phyloP scores from a whole-genome alignment of 371 early-diverging fungal genomes.

The Parasitella parasitica region DNA sequence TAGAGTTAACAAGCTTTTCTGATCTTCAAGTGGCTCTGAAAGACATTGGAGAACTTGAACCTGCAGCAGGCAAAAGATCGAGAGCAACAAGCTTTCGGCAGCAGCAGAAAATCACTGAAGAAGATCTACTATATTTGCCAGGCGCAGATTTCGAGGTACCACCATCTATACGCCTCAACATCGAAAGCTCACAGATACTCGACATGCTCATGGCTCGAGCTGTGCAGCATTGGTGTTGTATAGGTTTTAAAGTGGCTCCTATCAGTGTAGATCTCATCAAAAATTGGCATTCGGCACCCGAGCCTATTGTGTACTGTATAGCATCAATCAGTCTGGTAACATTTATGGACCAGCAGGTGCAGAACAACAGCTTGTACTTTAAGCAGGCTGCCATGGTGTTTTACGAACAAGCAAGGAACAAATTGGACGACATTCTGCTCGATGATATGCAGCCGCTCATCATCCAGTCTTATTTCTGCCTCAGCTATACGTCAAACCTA shows the following conservation, averaged over 20 bases:
- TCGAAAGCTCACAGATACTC: slow-evolving; percentile 17
- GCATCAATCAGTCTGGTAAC: slow-evolving; percentile 31
- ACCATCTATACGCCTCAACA: slow-evolving; percentile 7
- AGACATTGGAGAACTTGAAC: slow-evolving; percentile 9
- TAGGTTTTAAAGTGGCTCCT: slow-evolving; percentile 29
- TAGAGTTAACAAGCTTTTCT: slow-evolving; percentile 15
- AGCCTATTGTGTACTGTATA: slow-evolving; percentile 26
- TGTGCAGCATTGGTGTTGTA: slow-evolving; percentile 30
- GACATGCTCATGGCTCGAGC: slow-evolving; percentile 25
- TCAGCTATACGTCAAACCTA: slow-evolving; percentile 33
- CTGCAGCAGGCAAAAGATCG: neutral
- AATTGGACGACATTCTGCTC: slow-evolving; percentile 26
- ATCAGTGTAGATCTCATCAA: slow-evolving; percentile 15
- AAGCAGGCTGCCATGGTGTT: slow-evolving; percentile 27
- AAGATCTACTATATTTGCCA: neutral
- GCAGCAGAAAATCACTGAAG: slow-evolving; percentile 7
- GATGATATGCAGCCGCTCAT: slow-evolving; percentile 26
- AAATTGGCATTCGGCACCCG: slow-evolving; percentile 20
- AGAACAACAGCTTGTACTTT: slow-evolving; percentile 3
- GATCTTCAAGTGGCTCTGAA: slow-evolving; percentile 16
- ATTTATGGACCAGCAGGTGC: slow-evolving; percentile 13
- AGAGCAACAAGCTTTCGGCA: neutral
- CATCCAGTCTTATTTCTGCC: slow-evolving; percentile 29
- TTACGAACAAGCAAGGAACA: slow-evolving; percentile 29
- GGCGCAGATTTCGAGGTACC: slow-evolving; percentile 5